A percentile compares a stretch with the other conserved stretches of the same genome.
Conservation (phyloP, 805 yeast species). For the Wickerhamiella sorbophila region DNA sequence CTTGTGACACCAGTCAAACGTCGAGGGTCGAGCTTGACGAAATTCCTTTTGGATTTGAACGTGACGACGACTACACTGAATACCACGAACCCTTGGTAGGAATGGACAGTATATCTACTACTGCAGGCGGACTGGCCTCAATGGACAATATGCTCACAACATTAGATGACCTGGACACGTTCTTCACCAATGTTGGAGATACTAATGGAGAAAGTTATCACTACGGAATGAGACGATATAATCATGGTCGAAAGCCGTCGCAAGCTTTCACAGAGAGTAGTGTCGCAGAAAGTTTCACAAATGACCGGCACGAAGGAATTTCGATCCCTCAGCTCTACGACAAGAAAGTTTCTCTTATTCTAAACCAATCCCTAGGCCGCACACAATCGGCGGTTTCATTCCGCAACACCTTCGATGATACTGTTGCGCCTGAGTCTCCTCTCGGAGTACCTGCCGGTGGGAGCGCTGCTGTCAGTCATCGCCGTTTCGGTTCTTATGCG, state of each 20-base stretch:
- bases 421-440: constrained; percentile 25
- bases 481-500: not conserved
- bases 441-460: not conserved
- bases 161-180: constrained; percentile 19
- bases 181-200: constrained; percentile 16
- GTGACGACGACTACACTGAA: constrained; percentile 22
- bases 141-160: constrained; percentile 20
- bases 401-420: constrained; percentile 60
- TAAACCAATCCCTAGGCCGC: constrained; percentile 57
- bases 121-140: constrained; percentile 10
- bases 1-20: constrained; percentile 39
- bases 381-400: constrained; percentile 67
- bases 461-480: not conserved
- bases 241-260: constrained; percentile 2
- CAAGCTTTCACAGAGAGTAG: constrained; percentile 6
- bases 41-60: constrained; percentile 20
- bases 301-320: constrained; percentile 12
- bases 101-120: constrained; percentile 4
- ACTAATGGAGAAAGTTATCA: constrained; percentile 1
- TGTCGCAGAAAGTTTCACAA: constrained; percentile 4
- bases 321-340: constrained; percentile 69
- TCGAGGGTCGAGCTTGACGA: not conserved
- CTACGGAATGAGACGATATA: not conserved
- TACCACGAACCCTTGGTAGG: not conserved
- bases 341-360: constrained; percentile 60